Base-by-base conservation (phyloP, 2,329 filamentous ascomycete genomes). In the Taxawa tesnikishii region DNA sequence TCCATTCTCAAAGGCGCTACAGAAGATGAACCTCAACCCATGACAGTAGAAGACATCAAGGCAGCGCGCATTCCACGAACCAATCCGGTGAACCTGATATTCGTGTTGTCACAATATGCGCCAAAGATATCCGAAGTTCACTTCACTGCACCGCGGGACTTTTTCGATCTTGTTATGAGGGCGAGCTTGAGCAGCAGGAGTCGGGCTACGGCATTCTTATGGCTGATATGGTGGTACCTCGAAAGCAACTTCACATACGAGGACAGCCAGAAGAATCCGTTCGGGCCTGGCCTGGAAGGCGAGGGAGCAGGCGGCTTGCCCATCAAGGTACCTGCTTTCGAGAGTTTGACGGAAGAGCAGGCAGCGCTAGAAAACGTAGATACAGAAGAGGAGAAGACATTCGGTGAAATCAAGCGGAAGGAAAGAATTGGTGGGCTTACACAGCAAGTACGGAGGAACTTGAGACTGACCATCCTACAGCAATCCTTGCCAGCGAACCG, bases 211-310 rank as follows among this genome's bases (percentile, higher is more conserved):
- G 88, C 88, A 1, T 98, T 98, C 46, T 62, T 98, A 13, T 98
- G 90, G 90, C 65, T 98, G 41, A 92, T 98, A 76, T 98, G 90
- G 90, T 94, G 90, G 66, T 96, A 98, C 51, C 70, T 98, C 12
- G 90, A 98, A 54, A 94, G 87, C 16, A 84, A 94, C 53, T 96
- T 94, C 45, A 83, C 83, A 0, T 75, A 80, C 45, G 83, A 94
- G 47, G 84, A 83, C 34, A 88, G 84, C 27, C 70, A 83, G 29
- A 79, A 83, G 45, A 98, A 98, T 48, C 90, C 90, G 0, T 98
- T 94, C 47, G 90, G 90, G 0, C 55, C 54, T 8, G 65, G 65
- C n/a, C 53, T 56, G 33, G 45, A 53, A 65, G 8, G 76, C 14
- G 47, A 53, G 25, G 42, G 42, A n/a, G 47, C 58, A 25, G 51